phyloP scores from a whole-genome alignment of 2,329 filamentous ascomycete genomes.

The Fusarium sublunatum region DNA sequence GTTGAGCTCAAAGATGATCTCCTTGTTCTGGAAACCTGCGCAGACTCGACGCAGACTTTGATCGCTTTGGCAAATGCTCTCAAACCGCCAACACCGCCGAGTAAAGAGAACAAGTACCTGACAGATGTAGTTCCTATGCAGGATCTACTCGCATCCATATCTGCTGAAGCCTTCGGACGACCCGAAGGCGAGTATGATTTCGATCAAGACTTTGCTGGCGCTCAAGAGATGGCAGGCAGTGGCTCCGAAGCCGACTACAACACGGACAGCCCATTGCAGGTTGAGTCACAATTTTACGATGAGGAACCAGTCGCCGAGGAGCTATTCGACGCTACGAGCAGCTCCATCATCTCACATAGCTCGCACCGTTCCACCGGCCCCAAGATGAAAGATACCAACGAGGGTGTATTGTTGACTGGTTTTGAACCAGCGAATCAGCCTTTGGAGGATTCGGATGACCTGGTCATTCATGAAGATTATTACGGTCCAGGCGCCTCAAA shows the following conservation, averaged over 20 bases:
- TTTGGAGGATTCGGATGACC: constrained; percentile 67
- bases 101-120: constrained; percentile 84
- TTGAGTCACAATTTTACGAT: constrained; percentile 62
- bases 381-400: constrained; percentile 52
- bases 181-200: constrained; percentile 71
- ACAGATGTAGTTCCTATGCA: constrained; percentile 88
- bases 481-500: constrained; percentile 73
- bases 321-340: constrained; percentile 60
- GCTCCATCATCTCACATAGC: constrained; percentile 45
- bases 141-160: constrained; percentile 90
- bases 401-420: constrained; percentile 52
- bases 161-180: constrained; percentile 81
- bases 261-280: constrained; percentile 52
- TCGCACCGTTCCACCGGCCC: constrained; percentile 26
- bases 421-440: constrained; percentile 46
- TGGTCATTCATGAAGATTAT: constrained; percentile 82
- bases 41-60: constrained; percentile 95
- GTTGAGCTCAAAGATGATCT: constrained; percentile 87
- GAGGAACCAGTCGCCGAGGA: constrained; percentile 58
- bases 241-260: constrained; percentile 48
- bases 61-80: constrained; percentile 82
- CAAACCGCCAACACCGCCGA: constrained; percentile 84
- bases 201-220: constrained; percentile 71
- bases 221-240: constrained; percentile 60
- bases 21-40: constrained; percentile 92